phyloP scores from a whole-genome alignment of 345 rosid species.

The Acer campestre region DNA sequence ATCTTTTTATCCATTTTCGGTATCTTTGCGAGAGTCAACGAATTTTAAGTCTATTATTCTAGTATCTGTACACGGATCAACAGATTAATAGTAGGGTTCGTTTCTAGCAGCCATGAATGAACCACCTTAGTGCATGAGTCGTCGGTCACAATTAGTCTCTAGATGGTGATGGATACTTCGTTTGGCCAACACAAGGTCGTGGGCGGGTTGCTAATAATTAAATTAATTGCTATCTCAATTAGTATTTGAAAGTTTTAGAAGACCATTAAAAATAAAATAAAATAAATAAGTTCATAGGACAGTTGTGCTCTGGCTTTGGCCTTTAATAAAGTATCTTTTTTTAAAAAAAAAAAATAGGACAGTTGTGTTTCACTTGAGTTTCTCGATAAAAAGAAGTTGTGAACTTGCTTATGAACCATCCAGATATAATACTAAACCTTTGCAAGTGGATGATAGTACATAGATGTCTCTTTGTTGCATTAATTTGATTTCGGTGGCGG shows the following conservation, averaged over 20 bases:
- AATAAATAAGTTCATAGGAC: neutral
- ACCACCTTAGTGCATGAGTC: too few species aligned
- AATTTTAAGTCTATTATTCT: too few species aligned
- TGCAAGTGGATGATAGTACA: constrained; percentile 36
- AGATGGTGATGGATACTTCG: neutral
- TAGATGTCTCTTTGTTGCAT: neutral
- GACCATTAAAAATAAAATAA: neutral
- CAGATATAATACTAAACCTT: constrained; percentile 16
- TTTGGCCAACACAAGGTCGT: neutral
- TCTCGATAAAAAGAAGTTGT: constrained; percentile 25
- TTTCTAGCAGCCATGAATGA: too few species aligned
- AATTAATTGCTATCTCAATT: neutral
- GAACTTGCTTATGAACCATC: constrained; percentile 31
- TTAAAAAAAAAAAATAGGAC: too few species aligned
- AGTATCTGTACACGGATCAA: too few species aligned
- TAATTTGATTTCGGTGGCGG: too few species aligned
- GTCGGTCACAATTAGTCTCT: neutral
- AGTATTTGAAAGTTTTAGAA: constrained; percentile 11
- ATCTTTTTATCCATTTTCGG: too few species aligned
- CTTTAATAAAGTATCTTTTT: too few species aligned
- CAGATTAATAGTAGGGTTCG: too few species aligned
- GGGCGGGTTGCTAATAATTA: neutral
- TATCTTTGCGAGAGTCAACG: too few species aligned
- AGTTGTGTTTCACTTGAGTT: constrained; percentile 36
- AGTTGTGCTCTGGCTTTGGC: too few species aligned